Evolutionary conservation across 257 asterid genomes (phyloP), one percentile per base, ranked within the genome.

Genomic region (Cordia subcordata): DNA sequence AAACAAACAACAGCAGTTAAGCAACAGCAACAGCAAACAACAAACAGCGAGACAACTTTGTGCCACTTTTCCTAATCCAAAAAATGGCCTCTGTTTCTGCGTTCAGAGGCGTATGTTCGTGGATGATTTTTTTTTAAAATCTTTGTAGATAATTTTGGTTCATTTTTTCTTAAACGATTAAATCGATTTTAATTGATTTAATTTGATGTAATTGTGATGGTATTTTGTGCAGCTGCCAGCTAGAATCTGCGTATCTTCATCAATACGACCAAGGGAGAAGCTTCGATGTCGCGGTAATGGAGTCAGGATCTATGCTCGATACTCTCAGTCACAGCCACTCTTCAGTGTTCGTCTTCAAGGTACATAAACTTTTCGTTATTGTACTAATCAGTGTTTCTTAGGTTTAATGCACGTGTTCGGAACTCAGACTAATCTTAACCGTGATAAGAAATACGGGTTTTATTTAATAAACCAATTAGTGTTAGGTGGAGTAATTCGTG

Each of bases 341-440:
- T 90, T 87, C 72, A 81, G 90, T 49, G 38, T 79, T 73, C 94
- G 99, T 66, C 67, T 88, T 73, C 99, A 87, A 86, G 96, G 99
- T 92, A 60, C 10, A 46, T 13, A 0, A 39, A 13, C 15, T 39
- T 16, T 15, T 22, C 5, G 0, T 16, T 40, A 22, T 0, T 1
- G 2, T 49, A 4, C 19, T 10, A n/a, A 12, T 21, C 1, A 10
- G n/a, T 17, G 4, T 18, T 6, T 51, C 27, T 44, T 18, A 9
- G 39, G 55, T 18, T 23, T 13, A 21, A 44, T n/a, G n/a, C n/a
- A n/a, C n/a, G 21, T 39, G n/a, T 57, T 22, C 44, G 8, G 44
- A 39, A 12, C 44, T 39, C n/a, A 39, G 44, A 5, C 12, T 39
- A 8, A 39, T 39, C 12, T 39, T 39, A 39, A 39, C 44, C 12